Evolutionary conservation across 768 basidiomycete genomes (phyloP), one percentile per base, ranked within the genome.

Genomic region (Pulveroboletus ravenelii): DNA sequence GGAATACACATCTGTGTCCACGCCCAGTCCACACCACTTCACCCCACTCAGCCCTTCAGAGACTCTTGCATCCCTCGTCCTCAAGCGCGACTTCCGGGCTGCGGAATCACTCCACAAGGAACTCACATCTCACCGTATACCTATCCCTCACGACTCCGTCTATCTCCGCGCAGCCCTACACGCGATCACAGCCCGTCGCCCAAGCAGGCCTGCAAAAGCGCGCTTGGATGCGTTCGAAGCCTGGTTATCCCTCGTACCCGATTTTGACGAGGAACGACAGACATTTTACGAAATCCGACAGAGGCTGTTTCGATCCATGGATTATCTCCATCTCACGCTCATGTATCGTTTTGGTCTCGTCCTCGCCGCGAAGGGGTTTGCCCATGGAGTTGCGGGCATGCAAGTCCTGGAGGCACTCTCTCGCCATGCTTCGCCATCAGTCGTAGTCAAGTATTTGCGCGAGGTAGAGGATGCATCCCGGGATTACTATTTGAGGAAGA

Each of bases 351-450:
- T 81, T 43, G 78, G 73, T 17, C 47, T 72, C 39, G 62, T 72
- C 5, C 67, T 71, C n/a, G 74, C 75, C 3, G 63, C 68, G 15
- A 81, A 78, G 55, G 82, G 82, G 0, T 76, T 75, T 49, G 44
- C 45, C 38, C 37, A 43, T 45, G 58, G 49, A 23, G n/a, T 37
- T 4, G 54, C 54, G 12, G 54, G 56, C 5, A 52, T 42, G 46
- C 67, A 61, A 7, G 60, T 64, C 44, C 51, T 79, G 30, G 68
- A 72, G 2, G 62, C 65, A 5, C 61, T 85, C 17, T 65, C 77
- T 35, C 75, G 75, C 18, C 78, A 74, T 61, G 70, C 76, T 3
- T 50, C 62, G 6, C 66, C 68, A 4, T 54, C 65, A 1, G 57
- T 69, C 38, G 66, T 68, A 50, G 52, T 61, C 40, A 53, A 51